Base-by-base conservation (phyloP, 192 early-diverging fungal species). In the Coemansia sp. region DNA sequence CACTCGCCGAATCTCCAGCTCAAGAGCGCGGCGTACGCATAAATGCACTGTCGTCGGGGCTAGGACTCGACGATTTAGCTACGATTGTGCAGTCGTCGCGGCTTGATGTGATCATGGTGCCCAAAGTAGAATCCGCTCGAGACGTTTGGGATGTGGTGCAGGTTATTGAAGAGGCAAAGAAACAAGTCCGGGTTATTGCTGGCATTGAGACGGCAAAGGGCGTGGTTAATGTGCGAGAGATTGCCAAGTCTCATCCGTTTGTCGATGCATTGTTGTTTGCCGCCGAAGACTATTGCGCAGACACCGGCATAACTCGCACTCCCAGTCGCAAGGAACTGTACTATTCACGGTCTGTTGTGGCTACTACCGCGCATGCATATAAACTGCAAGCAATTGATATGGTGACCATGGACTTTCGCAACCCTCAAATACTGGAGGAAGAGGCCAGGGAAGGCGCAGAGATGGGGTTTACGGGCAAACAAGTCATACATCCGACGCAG, bases 391-490 rank as follows among this genome's bases (percentile, higher is more conserved):
- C 96, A 4, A 96, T 98, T 69, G 96, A 98, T 68, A 82, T 96
- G 80, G 89, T 97, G 17, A 94, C 94, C 62, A 87, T 94, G 66
- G 93, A 97, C 71, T 95, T 91, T 63, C 85, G 91, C 53, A 82
- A 88, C 75, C 62, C 74, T 12, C 74, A 79, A 1, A 82, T 89
- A 51, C 62, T 93, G 75, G 72, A 63, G 19, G 93, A 93, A 54
- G 96, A 98, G 78, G 89, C 92, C 56, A 68, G 66, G 19, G 93
- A 95, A 73, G 96, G 92, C 2, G 85, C 89, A 8, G 83, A 88
- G 58, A 94, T 94, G 90, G 96, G 96, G 6, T 98, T 95, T 78
- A 87, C 91, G 15, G 96, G 96, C 50, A 98, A 98, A 81, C 95
- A 98, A 74, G 93, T 93, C 4, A 93, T 98, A 55, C 95, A 98